Evolutionary conservation across 345 rosid species (phyloP).

Genomic region (Balakata baccata): DNA sequence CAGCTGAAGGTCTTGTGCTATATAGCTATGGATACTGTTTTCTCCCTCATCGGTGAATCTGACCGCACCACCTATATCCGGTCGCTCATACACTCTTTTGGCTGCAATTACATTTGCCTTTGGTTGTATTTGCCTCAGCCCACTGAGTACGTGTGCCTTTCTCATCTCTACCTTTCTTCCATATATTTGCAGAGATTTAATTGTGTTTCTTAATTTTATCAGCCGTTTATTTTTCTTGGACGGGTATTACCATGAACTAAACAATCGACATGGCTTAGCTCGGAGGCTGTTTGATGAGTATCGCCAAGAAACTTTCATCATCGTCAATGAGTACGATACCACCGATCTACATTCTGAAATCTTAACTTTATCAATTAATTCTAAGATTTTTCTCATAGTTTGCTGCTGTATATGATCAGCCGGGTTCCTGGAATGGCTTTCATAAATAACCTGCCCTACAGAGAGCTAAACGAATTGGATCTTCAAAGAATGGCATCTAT

Average conservation of each 20-base stretch:
- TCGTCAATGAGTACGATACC: constrained; percentile 33
- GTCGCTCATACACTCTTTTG: constrained; percentile 40
- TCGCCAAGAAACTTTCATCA: constrained; percentile 30
- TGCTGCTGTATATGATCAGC: constrained; percentile 22
- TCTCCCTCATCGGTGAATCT: constrained; percentile 32
- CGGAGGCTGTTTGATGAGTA: constrained; percentile 49
- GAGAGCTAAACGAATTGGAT: constrained; percentile 45
- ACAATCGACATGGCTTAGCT: constrained; percentile 28
- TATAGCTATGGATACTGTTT: constrained; percentile 46
- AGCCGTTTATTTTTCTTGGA: constrained; percentile 52
- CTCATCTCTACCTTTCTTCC: not conserved
- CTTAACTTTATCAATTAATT: too few relatives aligned
- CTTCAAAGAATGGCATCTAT: constrained; percentile 40
- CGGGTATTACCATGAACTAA: constrained; percentile 49
- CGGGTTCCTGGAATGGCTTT: constrained; percentile 74
- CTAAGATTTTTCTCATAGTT: not conserved
- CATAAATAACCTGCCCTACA: constrained; percentile 44
- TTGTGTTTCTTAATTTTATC: not conserved
- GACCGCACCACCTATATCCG: constrained; percentile 45
- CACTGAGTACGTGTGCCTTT: constrained; percentile 33
- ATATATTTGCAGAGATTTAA: too few relatives aligned
- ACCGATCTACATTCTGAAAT: not conserved
- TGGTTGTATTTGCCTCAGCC: constrained; percentile 51
- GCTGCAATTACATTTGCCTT: constrained; percentile 61
- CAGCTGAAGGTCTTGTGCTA: too few relatives aligned